Conservation (phyloP, 169 alveolate species). For the Besnoitia besnoiti region DNA sequence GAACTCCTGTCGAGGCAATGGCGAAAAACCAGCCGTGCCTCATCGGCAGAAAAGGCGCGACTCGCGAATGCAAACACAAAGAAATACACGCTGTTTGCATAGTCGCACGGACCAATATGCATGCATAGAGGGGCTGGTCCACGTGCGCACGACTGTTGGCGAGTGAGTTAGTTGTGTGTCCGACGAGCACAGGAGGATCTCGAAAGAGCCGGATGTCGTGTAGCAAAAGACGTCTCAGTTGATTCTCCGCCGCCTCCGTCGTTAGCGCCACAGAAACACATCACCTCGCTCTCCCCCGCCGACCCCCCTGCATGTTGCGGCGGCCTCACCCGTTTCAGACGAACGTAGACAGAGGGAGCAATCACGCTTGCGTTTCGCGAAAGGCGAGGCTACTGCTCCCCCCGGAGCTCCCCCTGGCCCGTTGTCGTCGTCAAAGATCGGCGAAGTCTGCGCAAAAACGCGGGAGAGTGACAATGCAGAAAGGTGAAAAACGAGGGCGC, state of each 20-base stretch:
- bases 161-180: no score
- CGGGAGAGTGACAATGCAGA: not conserved
- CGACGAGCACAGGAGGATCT: not conserved
- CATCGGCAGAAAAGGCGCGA: no score
- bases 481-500: no score
- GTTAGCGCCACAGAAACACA: not conserved
- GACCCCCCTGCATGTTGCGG: no score
- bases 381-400: conserved; percentile 50
- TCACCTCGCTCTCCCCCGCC: not conserved
- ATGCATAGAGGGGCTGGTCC: no score
- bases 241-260: not conserved
- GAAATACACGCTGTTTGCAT: no score
- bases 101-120: no score
- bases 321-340: conserved; percentile 94
- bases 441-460: conserved; percentile 45
- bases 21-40: no score
- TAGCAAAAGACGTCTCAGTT: not conserved
- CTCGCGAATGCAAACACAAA: no score
- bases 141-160: no score
- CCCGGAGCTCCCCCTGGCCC: conserved; percentile 60
- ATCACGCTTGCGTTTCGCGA: conserved; percentile 84
- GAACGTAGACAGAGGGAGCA: conserved; percentile 93
- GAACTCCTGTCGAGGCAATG: no score
- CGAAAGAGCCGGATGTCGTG: not conserved
- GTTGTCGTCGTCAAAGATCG: conserved; percentile 53